Base-by-base conservation (phyloP, 768 basidiomycete genomes). In the Thelephora ganbajun region DNA sequence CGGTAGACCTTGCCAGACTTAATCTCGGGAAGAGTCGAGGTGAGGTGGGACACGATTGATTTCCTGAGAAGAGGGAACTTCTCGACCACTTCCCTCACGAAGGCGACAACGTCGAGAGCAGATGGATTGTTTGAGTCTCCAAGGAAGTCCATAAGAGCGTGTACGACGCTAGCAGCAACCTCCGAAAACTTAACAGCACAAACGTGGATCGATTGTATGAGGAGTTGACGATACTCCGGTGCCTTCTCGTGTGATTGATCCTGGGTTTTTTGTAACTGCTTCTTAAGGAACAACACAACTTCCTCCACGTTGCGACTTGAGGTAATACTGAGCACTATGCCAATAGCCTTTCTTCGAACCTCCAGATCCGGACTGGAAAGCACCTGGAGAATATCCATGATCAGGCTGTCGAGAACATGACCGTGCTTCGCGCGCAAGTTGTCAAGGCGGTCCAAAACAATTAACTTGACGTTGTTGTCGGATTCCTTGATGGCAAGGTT, bases 381-480 rank as follows among this genome's bases (percentile, higher is more conserved):
- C 14, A 96, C 80, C 59, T 93, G 89, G 14, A 99, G 73, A 37
- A 99, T 77, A 56, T 99, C 96, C 88, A 96, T 93, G 52, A 92
- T 91, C 45, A 97, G 75, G 11, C 80, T 74, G 58, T 98, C 92
- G 35, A 98, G 68, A 34, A 97, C 80, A 56, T 80, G 79, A 14
- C 88, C 92, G 62, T 97, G 92, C 58, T 82, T 88, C 4, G 79
- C 69, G 39, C 88, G 77, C 18, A 99, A 71, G 33, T 64, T 66
- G 47, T 97, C 88, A 33, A 99, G 74, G 41, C 96, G 80, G 59
- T 94, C 88, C 20, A 99, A 73, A 14, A 98, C 94, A 50, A 98
- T 98, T 41, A 97, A 76, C 65, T 97, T 98, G 63, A 97, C 94
- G 56, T 99, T 99, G 67, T 98, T 99, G 67, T 98, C 94, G 1